phyloP scores from a whole-genome alignment of 163 green algal species.

The Chlorella variabilis region DNA sequence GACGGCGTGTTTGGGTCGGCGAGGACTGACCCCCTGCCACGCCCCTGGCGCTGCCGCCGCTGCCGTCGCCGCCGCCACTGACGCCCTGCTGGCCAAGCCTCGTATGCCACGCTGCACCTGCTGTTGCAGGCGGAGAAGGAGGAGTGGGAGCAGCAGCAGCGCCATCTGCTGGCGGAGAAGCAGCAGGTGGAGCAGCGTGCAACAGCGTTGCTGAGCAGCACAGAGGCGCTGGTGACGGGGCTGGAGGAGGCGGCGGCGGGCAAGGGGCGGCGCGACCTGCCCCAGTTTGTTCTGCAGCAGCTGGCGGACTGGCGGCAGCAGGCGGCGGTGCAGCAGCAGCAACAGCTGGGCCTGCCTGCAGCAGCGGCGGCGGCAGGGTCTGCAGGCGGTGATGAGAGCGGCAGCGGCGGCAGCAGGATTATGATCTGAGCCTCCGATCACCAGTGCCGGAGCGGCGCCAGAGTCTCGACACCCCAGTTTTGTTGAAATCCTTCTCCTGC shows the following conservation, averaged over 20 bases:
- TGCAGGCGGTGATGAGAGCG: not conserved
- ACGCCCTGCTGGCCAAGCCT: no score
- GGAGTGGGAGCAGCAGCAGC: conserved; percentile 30
- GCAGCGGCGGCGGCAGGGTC: not conserved
- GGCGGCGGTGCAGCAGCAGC: not conserved
- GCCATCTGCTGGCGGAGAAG: conserved; percentile 3
- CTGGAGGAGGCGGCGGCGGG: conserved; percentile 9
- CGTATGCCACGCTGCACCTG: conserved; percentile 6
- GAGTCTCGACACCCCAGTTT: no score
- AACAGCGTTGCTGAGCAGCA: not conserved
- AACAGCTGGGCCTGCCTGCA: not conserved
- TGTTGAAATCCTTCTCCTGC: no score
- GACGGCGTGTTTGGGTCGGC: no score
- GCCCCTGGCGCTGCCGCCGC: no score
- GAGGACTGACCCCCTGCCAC: no score
- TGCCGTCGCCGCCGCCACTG: no score
- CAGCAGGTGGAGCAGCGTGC: not conserved
- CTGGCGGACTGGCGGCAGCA: conserved; percentile 5
- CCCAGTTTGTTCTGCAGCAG: conserved; percentile 21
- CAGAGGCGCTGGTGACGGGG: conserved; percentile 1
- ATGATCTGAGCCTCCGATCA: no score
- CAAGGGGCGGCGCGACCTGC: not conserved
- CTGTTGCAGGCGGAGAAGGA: conserved; percentile 30
- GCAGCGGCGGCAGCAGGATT: not conserved
- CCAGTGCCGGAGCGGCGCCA: no score